phyloP scores from a whole-genome alignment of 2,329 filamentous ascomycete species.

The Fusarium proliferatum region DNA sequence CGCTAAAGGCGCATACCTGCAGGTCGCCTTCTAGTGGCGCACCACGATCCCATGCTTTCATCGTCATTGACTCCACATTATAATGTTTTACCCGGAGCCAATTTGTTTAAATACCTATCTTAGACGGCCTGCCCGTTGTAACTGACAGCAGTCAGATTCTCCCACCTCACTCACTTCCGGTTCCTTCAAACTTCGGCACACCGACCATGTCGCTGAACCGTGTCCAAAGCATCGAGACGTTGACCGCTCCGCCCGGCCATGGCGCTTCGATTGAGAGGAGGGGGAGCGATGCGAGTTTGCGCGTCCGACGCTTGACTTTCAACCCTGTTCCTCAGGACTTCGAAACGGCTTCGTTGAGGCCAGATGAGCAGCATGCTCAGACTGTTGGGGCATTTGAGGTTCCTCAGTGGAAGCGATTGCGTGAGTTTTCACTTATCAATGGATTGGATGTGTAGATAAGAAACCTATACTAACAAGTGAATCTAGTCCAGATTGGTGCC shows the following conservation, averaged over 20 bases:
- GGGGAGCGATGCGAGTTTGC: slow-evolving; percentile 59
- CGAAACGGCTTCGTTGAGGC: slow-evolving; percentile 55
- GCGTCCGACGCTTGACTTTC: slow-evolving; percentile 63
- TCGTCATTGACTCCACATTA: slow-evolving; percentile 33
- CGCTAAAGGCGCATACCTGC: slow-evolving; percentile 22
- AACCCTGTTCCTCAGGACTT: slow-evolving; percentile 66
- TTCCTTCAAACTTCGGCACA: not conserved
- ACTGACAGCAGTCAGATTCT: not conserved
- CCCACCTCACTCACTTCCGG: not conserved
- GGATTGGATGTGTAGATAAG: not conserved
- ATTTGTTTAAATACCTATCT: slow-evolving; percentile 13
- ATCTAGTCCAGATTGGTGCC: slow-evolving; percentile 45
- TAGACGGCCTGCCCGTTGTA: not conserved
- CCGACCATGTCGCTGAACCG: slow-evolving; percentile 63
- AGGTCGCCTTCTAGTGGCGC: slow-evolving; percentile 20
- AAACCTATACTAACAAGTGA: slow-evolving; percentile 9
- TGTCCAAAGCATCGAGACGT: slow-evolving; percentile 64
- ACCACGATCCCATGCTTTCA: slow-evolving; percentile 23
- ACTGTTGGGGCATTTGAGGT: slow-evolving; percentile 66
- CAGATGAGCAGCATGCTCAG: slow-evolving; percentile 53
- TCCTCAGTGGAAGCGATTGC: slow-evolving; percentile 63
- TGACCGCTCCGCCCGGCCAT: slow-evolving; percentile 47
- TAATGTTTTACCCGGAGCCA: slow-evolving; percentile 2
- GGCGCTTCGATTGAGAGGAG: slow-evolving; percentile 47
- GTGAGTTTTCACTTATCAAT: slow-evolving; percentile 50